Conservation (phyloP, 495 filamentous ascomycete genomes). For the Podospora australis region DNA sequence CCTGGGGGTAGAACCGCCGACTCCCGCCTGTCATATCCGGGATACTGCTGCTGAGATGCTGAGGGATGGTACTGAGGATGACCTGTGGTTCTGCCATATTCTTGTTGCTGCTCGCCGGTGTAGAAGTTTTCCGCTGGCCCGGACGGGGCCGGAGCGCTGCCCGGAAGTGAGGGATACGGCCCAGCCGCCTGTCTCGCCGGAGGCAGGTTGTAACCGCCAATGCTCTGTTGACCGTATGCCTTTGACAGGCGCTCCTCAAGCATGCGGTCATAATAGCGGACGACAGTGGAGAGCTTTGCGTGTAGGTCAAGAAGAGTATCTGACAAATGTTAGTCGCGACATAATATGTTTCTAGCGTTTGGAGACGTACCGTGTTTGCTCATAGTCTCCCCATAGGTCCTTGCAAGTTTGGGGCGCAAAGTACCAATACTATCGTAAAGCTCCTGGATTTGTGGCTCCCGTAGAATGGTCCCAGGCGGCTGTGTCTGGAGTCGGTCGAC, state of each 20-base stretch:
- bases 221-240: constrained; percentile 77
- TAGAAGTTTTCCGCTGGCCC: constrained; percentile 74
- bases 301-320: constrained; percentile 90
- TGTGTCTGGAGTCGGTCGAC: constrained; percentile 94
- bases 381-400: constrained; percentile 98
- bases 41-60: constrained; percentile 30
- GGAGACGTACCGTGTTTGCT: constrained; percentile 83
- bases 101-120: constrained; percentile 54
- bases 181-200: constrained; percentile 48
- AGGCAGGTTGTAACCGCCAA: constrained; percentile 48
- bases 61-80: constrained; percentile 33
- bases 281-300: constrained; percentile 90
- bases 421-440: constrained; percentile 93
- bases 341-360: constrained; percentile 1
- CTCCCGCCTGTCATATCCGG: constrained; percentile 33
- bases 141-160: constrained; percentile 40
- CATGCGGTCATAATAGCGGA: constrained; percentile 98
- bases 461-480: constrained; percentile 85
- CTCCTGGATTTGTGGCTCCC: constrained; percentile 96
- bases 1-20: constrained; percentile 28
- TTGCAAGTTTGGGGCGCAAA: constrained; percentile 85
- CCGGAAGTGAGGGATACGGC: constrained; percentile 61
- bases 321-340: constrained; percentile 24
- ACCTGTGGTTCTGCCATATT: constrained; percentile 41
- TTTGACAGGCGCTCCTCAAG: constrained; percentile 89